Evolutionary conservation across 345 rosid species (phyloP).

Genomic region (Rhodamnia argentea): DNA sequence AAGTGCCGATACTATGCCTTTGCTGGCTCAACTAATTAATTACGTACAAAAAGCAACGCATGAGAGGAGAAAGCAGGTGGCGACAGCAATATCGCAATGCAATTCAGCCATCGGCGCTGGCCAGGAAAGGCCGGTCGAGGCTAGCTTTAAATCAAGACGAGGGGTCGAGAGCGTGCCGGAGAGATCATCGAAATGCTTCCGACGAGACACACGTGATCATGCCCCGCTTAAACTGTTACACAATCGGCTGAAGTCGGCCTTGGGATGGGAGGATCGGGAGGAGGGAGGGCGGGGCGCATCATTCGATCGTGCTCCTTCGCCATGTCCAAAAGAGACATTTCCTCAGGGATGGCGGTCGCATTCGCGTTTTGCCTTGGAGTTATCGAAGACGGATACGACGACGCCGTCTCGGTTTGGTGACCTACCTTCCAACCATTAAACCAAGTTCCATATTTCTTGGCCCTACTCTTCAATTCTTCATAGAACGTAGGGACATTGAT

Average conservation of each 20-base stretch:
- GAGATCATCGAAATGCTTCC: background rate
- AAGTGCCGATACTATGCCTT: accelerated
- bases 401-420: background rate
- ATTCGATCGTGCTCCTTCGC: background rate
- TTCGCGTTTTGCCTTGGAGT: background rate
- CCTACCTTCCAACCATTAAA: background rate
- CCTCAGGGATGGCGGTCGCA: background rate
- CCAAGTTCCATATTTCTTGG: background rate
- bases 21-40: background rate
- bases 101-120: background rate
- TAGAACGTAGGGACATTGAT: background rate
- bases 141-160: background rate
- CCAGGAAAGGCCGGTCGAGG: background rate
- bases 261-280: background rate
- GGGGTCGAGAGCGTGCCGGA: background rate
- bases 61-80: background rate
- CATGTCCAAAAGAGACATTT: background rate
- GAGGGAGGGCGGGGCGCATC: background rate
- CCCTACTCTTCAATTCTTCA: background rate
- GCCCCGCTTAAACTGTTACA: too few relatives aligned
- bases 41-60: background rate
- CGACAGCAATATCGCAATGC: background rate
- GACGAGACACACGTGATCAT: too few relatives aligned
- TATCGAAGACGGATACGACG: background rate
- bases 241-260: background rate